Base-by-base conservation (phyloP, 371 early-diverging fungal species). In the Zopfochytrium polystomum region DNA sequence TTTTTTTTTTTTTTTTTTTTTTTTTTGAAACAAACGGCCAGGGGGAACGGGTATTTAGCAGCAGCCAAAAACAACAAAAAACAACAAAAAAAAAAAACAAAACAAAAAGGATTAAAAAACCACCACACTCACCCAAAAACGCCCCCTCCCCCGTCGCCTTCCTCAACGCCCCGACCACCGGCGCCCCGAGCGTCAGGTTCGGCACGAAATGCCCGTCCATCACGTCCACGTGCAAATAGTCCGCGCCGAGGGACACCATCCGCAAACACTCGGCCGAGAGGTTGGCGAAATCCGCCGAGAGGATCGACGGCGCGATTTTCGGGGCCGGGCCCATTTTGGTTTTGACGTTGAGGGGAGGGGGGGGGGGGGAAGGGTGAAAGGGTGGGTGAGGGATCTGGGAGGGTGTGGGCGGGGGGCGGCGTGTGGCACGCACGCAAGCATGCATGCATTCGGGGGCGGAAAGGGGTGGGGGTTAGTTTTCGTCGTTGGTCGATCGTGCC, bases 121-220 rank as follows among this genome's bases (percentile, higher is more conserved):
- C 29, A 42, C 26, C 22, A 32, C 6, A 58, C 55, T 50, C 78
- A 87, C 90, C 90, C 34, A 97, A 84, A 73, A 92, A 95, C 7
- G 88, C 92, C 34, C 91, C 80, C n/a, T n/a, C n/a, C 4, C 93
- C 87, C 25, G 48, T 1, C 73, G 93, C 92, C 63, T 90, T 87
- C 47, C 95, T 85, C 52, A 98, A 76, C 47, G 84, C 78, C 60
- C 89, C 81, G 64, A 98, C 89, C 49, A 98, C 86, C 29, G 97
- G 96, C 1, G 97, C 92, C 18, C 98, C 98, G 46, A 95, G 80
- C 22, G 98, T 95, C 49, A 98, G 78, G 75, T 98, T 98, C 52
- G 98, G 98, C 6, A 98, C 98, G 78, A 98, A 98, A 72, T 98
- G 96, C 18, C 96, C 91, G 74, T 61, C 60, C 62, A 60, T 60